Evolutionary conservation across 2,329 filamentous ascomycete genomes (phyloP), one percentile per base, ranked within the genome.

Genomic region (Cladosporium velox): DNA sequence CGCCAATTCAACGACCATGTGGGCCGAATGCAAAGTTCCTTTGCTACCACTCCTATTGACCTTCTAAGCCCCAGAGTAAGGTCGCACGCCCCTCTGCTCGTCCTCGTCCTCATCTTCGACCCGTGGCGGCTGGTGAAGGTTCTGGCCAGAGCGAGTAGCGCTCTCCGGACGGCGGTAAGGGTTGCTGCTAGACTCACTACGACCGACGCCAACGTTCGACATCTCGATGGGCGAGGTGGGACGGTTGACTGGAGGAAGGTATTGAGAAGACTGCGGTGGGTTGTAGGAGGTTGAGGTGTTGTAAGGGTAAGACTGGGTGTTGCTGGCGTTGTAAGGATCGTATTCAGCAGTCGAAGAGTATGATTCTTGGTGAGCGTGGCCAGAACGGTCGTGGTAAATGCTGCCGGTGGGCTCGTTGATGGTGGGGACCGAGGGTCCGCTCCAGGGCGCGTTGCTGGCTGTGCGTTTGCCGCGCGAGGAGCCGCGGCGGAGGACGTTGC

Each of bases 401-500:
- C 34, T 41, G 24, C 55, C 67, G 18, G 41, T 28, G 30, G 73
- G 72, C 62, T 77, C 72, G 38, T 67, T 67, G 61, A 76, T 75
- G 24, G 74, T 73, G 3, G 76, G 73, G n/a, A 77, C 65, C 35
- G 67, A 62, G 15, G 72, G 70, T 41, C 32, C 66, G 61, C 28
- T 57, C 51, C 47, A 70, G 54, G 26, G 65, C 52, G 68, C 70
- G 38, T 64, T 68, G 65, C 71, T 72, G 12, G 75, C 71, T 66
- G 75, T 75, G 21, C 82, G 76, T 72, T 80, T 81, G 32, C 82
- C 82, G 11, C 72, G 73, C 5, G 79, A 81, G 74, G 76, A 81
- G 52, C 77, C 80, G 59, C 82, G 80, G 64, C 77, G 77, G 1
- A 84, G 72, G 14, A 83, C 67, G 30, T 79, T 78, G 24, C 79